Evolutionary conservation across 2,329 filamentous ascomycete species (phyloP), one percentile per base, ranked within the genome.

Genomic region (Celoporthe dispersa): DNA sequence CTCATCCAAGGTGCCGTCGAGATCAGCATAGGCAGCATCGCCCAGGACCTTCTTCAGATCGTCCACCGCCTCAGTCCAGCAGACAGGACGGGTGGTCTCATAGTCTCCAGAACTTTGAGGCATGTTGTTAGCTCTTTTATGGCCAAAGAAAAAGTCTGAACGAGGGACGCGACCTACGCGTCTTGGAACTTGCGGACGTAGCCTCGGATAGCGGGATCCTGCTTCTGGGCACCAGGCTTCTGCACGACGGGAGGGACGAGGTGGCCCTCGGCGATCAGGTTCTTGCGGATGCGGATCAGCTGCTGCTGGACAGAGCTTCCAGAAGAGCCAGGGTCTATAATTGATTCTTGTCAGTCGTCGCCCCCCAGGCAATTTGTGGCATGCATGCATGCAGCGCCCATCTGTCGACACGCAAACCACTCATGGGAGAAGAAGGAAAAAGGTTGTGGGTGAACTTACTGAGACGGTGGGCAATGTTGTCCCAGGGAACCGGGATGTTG

Each of bases 211-310:
- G 72, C 69, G 1, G 73, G 73, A 65, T 79, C 76, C 0, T 53
- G 53, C 3, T 72, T 67, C 1, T 71, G 73, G 0, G 73, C 64
- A 2, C 75, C 74, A 0, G 75, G 70, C 68, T 78, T 80, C 35
- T 76, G 76, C 8, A 74, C 66, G 1, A 75, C 53, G 3, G 83
- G 83, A 1, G 83, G 82, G 1, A 84, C 79, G 7, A 82, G 66
- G 64, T 83, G 80, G n/a, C 83, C 83, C 70, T 83, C 79, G 8
- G 77, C 75, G 22, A 81, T 65, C 16, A 83, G 72, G 1, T 76
- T 74, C 1, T 72, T 71, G 5, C 83, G 79, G 4, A 82, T 69
- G 0, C 81, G 79, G 22, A 71, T 71, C 5, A 84, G 67, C 39
- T 80, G 78, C 75, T 84, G 83, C 1, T 72, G 64, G 4, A 84